These are phyloP conservation scores for Tritrichomonas foetus DNA, from an alignment of 208 protist species.

Conservation along the genomic window DNA sequence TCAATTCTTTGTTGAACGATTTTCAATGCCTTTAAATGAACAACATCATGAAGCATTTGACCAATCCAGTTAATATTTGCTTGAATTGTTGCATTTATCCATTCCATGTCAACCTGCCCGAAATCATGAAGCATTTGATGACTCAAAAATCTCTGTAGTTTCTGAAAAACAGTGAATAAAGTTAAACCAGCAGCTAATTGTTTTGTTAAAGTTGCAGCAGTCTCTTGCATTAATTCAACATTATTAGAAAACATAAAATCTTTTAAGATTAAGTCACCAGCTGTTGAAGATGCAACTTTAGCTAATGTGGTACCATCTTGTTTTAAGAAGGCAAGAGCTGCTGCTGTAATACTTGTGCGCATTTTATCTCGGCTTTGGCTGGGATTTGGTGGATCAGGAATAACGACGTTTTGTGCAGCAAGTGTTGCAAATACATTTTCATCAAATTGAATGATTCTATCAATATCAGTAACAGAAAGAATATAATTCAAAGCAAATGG, in stretches of 20 bases:
- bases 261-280: background rate
- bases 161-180: background rate
- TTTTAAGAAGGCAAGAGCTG: background rate
- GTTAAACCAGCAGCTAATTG: background rate
- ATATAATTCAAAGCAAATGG: background rate
- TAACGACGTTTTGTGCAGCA: background rate
- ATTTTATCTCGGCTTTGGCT: background rate
- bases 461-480: background rate
- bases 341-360: background rate
- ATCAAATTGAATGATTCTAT: background rate
- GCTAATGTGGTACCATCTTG: background rate
- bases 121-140: background rate
- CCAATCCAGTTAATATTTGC: background rate
- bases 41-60: background rate
- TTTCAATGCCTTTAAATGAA: background rate
- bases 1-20: background rate
- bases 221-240: background rate
- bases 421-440: background rate
- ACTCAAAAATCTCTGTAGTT: background rate
- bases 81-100: background rate
- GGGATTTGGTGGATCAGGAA: background rate
- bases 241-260: constrained; percentile 11
- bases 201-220: background rate
- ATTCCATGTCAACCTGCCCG: background rate
- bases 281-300: constrained; percentile 15